phyloP scores from a whole-genome alignment of 345 rosid genomes.

The Carallia brachiata region DNA sequence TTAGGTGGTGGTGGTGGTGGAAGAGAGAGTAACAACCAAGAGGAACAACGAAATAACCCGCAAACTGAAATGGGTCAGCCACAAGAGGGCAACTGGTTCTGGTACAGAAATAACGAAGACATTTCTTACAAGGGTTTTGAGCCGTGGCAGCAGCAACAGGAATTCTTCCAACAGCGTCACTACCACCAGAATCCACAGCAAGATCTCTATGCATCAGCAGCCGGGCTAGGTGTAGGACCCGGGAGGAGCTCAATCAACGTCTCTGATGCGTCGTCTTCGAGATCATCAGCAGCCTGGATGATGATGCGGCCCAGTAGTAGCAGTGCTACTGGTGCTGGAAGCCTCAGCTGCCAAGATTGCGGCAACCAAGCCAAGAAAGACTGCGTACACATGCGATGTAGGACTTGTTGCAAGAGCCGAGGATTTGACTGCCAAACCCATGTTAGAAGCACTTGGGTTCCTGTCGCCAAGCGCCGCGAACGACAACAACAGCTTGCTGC shows the following conservation, averaged over 20 bases:
- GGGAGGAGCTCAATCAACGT: slow-evolving; percentile 48
- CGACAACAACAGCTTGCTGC: slow-evolving; percentile 45
- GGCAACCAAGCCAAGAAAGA: slow-evolving; percentile 92
- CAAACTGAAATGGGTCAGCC: slow-evolving; percentile 28
- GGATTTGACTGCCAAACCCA: slow-evolving; percentile 80
- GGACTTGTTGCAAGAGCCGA: slow-evolving; percentile 83
- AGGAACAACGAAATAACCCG: slow-evolving; percentile 32
- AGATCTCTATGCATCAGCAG: slow-evolving; percentile 64
- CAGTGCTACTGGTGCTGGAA: slow-evolving; percentile 20
- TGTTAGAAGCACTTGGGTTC: slow-evolving; percentile 84
- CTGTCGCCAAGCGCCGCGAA: slow-evolving; percentile 76
- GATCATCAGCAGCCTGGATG: slow-evolving; percentile 41
- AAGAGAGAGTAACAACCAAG: slow-evolving; percentile 33
- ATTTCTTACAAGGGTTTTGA: slow-evolving; percentile 48
- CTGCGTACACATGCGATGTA: slow-evolving; percentile 70
- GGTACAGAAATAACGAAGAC: slow-evolving; percentile 53
- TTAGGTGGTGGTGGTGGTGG: slow-evolving; percentile 36
- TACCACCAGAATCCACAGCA: slow-evolving; percentile 41
- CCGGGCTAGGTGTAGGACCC: slow-evolving; percentile 68
- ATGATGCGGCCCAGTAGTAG: slow-evolving; percentile 38
- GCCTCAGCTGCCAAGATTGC: slow-evolving; percentile 73
- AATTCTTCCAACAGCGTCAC: slow-evolving; percentile 27
- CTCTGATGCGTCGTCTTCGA: slow-evolving; percentile 54
- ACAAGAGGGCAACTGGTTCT: slow-evolving; percentile 48
- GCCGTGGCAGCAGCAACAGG: slow-evolving; percentile 54